Base-by-base conservation (phyloP, 1,284 basidiomycete species). In the Meira nashicola region DNA sequence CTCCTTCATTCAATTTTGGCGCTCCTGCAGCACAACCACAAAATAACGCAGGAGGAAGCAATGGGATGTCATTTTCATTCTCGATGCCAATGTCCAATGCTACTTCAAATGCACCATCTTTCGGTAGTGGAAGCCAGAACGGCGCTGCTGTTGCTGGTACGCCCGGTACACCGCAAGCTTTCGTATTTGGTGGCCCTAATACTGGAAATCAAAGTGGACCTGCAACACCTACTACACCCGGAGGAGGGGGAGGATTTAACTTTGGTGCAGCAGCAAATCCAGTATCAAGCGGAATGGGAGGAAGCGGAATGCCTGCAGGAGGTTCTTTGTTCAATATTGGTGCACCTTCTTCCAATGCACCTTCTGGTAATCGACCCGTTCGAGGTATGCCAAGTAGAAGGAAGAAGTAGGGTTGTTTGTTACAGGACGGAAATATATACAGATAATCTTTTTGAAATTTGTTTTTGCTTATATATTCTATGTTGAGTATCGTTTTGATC, bases 121-220 rank as follows among this genome's bases (percentile, higher is more conserved):
- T n/a, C 21, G 46, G 46, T 21, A 8, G 17, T 25, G 46, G 46
- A 17, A 25, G 17, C 12, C 21, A 23, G 17, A 48, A n/a, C 8
- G 21, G 12, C 17, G 12, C 46, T 12, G 21, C 19, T 21, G 17
- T 12, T 46, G 17, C 12, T 5, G 12, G 12, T 17, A 19, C 46
- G 15, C n/a, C 25, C 37, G 15, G 46, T 46, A 3, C 43, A 50
- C 41, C 49, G 37, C 21, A 15, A 8, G 19, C 53, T 9, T 40
- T 28, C 28, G 55, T 41, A 7, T 57, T 57, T 43, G 55, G 50
- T 38, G 58, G 54, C 1, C 52, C 41, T 15, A 47, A 44, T 7
- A 55, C 55, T 15, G 50, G 60, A 10, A 53, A 63, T 23, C 49
- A 62, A 21, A 19, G 15, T 4, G 43, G 58, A 15, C 19, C 40